Base-by-base conservation (phyloP, 225 moss, liverwort and hornwort genomes). In the Marchantia polymorpha region DNA sequence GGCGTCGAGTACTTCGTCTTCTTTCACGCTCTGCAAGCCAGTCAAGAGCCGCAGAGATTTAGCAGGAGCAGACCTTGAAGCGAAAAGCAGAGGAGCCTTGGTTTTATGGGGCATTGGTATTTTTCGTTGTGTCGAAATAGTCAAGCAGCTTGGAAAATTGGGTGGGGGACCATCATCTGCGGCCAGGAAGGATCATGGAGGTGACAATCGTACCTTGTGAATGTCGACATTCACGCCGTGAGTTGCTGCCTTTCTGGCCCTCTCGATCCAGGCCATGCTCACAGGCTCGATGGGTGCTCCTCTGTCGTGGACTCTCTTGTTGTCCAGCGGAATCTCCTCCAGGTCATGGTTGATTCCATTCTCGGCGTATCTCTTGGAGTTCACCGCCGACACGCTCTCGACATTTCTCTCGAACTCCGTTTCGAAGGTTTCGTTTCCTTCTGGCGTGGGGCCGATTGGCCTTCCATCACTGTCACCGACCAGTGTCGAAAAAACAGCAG, bases 201-300 rank as follows among this genome's bases (percentile, higher is more conserved):
- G 39, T 58, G 3, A 5, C 25, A 14, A 73, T 14, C 26, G 15
- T 49, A 86, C 47, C 29, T 89, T 16, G 79, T 89, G 91, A 46
- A 91, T 86, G 69, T 91, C 89, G 8, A 91, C 89, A 69, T 91
- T 77, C 46, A 91, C 77, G 26, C 91, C 91, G 73, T 91, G 91
- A 11, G 90, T 91, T 16, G 88, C 91, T 6, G 83, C 91, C 49
- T 77, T 81, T 83, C 84, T 87, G 0, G 14, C 74, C 64, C 77
- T 86, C 51, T 88, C 25, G 25, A 77, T 20, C 77, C 77, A 77
- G 27, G 64, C 51, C 50, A 31, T 39, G 63, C 64, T 77, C 49
- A 64, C 65, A 14, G 64, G 50, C 77, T 77, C 64, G 49, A 25
- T 16, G 64, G 50, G 47, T 2, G 19, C 46, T 76, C 60, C 46